Evolutionary conservation across 2,329 filamentous ascomycete species (phyloP).

Genomic region (Trichophyton schoenleinii): DNA sequence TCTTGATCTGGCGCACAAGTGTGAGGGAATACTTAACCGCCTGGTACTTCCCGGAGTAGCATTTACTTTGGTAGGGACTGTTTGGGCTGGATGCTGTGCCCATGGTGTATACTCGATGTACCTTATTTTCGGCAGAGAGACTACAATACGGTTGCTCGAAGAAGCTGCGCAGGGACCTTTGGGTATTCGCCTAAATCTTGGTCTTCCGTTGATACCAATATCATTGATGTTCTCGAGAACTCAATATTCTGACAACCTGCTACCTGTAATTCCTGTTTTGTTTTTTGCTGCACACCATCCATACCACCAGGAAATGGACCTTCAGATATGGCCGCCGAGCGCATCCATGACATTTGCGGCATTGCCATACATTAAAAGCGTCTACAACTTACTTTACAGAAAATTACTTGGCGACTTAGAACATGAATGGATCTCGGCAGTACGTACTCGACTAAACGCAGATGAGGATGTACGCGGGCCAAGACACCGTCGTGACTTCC

Average conservation of each 20-base stretch:
- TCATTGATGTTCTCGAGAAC: constrained; percentile 56
- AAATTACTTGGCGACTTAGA: constrained; percentile 46
- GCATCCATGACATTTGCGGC: constrained; percentile 53
- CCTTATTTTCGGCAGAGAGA: constrained; percentile 52
- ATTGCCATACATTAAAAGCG: constrained; percentile 51
- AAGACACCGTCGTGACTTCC: constrained; percentile 21
- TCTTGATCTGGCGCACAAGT: constrained; percentile 51
- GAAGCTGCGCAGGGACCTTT: constrained; percentile 24
- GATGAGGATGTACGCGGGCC: constrained; percentile 12
- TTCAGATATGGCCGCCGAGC: constrained; percentile 53
- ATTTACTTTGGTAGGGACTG: constrained; percentile 34
- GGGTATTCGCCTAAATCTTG: constrained; percentile 43
- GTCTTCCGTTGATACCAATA: constrained; percentile 55
- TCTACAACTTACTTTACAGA: constrained; percentile 53
- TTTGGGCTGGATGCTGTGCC: constrained; percentile 41
- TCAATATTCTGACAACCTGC: constrained; percentile 48
- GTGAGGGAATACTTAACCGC: constrained; percentile 45
- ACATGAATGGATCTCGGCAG: constrained; percentile 49
- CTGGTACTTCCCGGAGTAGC: constrained; percentile 55
- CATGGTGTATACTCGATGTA: constrained; percentile 53
- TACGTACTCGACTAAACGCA: constrained; percentile 45
- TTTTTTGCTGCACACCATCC: constrained; percentile 40
- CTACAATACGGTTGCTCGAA: constrained; percentile 44
- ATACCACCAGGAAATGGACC: constrained; percentile 33
- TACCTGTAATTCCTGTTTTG: constrained; percentile 50